Percentiles rank a stretch among this genome's conserved stretches.
phyloP scores from a whole-genome alignment of 2,329 filamentous ascomycete genomes.

The Xylariaceae sp. region DNA sequence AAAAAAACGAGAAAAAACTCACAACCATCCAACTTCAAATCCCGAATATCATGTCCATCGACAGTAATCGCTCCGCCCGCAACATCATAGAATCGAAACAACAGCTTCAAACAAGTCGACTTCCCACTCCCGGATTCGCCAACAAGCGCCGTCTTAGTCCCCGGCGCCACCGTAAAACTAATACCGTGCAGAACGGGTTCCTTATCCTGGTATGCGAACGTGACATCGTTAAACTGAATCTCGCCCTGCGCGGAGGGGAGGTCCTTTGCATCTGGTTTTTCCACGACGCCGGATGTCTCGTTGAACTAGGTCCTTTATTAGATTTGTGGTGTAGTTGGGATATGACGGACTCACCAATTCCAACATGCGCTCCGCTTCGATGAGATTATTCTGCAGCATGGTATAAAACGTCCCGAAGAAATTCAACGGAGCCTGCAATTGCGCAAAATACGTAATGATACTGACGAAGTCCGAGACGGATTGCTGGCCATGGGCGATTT shows the following conservation, averaged over 20 bases:
- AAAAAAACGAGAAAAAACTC: not conserved
- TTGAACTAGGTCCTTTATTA: constrained; percentile 33
- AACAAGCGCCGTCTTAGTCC: constrained; percentile 43
- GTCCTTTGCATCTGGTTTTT: constrained; percentile 36
- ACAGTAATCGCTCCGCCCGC: constrained; percentile 48
- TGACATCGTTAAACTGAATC: constrained; percentile 39
- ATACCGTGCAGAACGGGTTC: constrained; percentile 37
- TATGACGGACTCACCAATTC: constrained; percentile 33
- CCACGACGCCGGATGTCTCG: constrained; percentile 39
- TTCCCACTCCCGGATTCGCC: constrained; percentile 48
- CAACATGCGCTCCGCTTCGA: constrained; percentile 43
- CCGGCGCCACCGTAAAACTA: constrained; percentile 39
- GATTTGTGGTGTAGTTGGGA: not conserved
- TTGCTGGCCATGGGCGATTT: constrained; percentile 51
- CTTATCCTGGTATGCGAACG: constrained; percentile 40
- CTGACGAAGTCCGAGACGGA: constrained; percentile 51
- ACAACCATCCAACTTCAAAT: constrained; percentile 36
- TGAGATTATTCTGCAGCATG: constrained; percentile 42
- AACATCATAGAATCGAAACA: constrained; percentile 56
- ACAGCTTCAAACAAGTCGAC: constrained; percentile 53
- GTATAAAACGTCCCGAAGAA: constrained; percentile 52
- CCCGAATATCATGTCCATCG: constrained; percentile 52
- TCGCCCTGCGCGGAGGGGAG: constrained; percentile 35
- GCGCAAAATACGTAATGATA: constrained; percentile 36
- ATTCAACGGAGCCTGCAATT: constrained; percentile 48